Percentiles rank a stretch among this genome's conserved stretches.
phyloP scores from a whole-genome alignment of 2,329 filamentous ascomycete genomes.

The Cladosporium cucumerinum region DNA sequence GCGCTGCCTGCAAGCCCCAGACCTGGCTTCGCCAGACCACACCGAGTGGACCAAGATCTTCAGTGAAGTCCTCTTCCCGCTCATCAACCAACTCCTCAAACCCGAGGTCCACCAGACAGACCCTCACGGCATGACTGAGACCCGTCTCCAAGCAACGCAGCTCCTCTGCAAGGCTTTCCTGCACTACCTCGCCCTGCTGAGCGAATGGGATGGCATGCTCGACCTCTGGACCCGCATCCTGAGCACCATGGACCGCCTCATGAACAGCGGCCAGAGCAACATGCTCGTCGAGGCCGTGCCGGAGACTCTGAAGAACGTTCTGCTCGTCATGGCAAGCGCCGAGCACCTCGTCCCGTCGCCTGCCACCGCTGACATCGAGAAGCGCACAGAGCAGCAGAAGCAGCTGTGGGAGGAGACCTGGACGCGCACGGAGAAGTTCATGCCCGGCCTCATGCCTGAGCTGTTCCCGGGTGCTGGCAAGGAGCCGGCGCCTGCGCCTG shows the following conservation, averaged over 20 bases:
- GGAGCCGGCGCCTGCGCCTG: conserved; percentile 15
- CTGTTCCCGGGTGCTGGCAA: conserved; percentile 52
- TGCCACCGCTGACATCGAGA: conserved; percentile 22
- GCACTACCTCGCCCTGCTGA: conserved; percentile 82
- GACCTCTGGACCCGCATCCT: conserved; percentile 90
- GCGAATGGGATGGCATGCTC: conserved; percentile 82
- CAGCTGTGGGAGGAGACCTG: conserved; percentile 61
- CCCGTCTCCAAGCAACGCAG: conserved; percentile 84
- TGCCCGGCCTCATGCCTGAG: conserved; percentile 58
- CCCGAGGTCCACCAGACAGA: conserved; percentile 93
- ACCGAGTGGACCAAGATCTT: conserved; percentile 91
- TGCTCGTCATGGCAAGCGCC: conserved; percentile 90
- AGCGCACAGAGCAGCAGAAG: conserved; percentile 46
- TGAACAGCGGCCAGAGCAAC: conserved; percentile 87
- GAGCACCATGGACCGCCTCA: conserved; percentile 90
- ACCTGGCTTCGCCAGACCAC: conserved; percentile 78
- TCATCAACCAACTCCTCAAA: conserved; percentile 82
- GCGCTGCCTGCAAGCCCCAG: conserved; percentile 76
- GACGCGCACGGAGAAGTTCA: conserved; percentile 57
- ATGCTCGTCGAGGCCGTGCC: conserved; percentile 85
- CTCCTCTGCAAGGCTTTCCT: conserved; percentile 93
- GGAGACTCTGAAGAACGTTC: conserved; percentile 92
- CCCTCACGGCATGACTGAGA: conserved; percentile 90
- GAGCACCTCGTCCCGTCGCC: conserved; percentile 73
- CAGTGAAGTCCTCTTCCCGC: conserved; percentile 84